These are phyloP conservation scores for Elaeis guineensis DNA, from an alignment of 176 grass and related monocot species.

Conservation along the genomic window DNA sequence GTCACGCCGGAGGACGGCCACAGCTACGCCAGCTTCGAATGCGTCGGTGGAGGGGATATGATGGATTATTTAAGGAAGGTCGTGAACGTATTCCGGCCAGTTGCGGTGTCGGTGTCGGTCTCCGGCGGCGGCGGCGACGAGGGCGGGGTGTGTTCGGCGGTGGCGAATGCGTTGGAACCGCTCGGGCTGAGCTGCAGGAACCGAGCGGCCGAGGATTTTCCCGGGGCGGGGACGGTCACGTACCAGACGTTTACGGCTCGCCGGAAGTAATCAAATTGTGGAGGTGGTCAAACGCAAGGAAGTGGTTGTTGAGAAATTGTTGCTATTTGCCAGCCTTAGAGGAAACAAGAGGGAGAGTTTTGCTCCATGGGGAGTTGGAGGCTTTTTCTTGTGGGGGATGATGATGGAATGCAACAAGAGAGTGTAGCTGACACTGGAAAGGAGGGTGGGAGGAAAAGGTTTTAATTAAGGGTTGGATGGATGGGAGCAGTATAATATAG, in stretches of 20 bases:
- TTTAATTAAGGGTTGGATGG: no score
- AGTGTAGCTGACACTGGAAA: no score
- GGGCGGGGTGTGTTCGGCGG: neutral
- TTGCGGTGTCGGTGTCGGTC: conserved; percentile 19
- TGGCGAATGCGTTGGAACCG: conserved; percentile 22
- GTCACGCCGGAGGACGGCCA: conserved; percentile 44
- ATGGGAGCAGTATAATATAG: no score
- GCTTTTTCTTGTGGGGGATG: no score
- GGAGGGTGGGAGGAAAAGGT: no score
- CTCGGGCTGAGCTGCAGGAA: conserved; percentile 22
- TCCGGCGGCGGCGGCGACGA: neutral
- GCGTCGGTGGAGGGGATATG: neutral
- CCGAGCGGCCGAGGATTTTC: conserved; percentile 17
- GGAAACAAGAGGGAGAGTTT: no score
- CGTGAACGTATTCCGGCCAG: conserved; percentile 21
- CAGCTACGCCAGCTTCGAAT: conserved; percentile 48
- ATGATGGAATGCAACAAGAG: no score
- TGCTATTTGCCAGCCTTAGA: no score
- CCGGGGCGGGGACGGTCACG: conserved; percentile 22
- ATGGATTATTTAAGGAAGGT: neutral
- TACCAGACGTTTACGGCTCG: conserved; percentile 28
- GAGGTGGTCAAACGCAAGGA: no score
- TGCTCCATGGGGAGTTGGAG: no score
- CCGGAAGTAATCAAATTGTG: no score
- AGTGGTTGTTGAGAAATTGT: no score